Percentiles rank a stretch among this genome's conserved stretches.
Evolutionary conservation across 2,329 filamentous ascomycete species (phyloP).

Genomic region (Calycina herbarum): DNA sequence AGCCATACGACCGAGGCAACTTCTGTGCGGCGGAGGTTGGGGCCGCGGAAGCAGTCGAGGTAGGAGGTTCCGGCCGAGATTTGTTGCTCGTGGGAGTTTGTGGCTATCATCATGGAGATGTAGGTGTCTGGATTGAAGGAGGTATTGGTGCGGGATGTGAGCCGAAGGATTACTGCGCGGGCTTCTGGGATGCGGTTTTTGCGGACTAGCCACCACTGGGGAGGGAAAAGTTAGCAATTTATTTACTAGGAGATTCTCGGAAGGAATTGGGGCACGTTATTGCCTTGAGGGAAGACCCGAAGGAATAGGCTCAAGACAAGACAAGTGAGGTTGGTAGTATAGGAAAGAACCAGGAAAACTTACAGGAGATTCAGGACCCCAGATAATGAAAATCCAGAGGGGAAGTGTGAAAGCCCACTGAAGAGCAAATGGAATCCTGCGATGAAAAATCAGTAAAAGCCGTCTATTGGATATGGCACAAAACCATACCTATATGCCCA

Average conservation of each 20-base stretch:
- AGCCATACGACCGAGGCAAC: conserved; percentile 58
- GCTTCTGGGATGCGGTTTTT: conserved; percentile 45
- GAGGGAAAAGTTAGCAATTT: neutral
- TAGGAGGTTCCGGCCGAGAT: conserved; percentile 46
- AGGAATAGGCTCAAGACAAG: neutral
- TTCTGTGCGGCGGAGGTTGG: conserved; percentile 52
- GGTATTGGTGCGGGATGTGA: conserved; percentile 38
- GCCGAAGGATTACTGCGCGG: conserved; percentile 44
- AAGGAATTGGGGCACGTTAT: too few relatives aligned
- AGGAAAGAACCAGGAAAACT: neutral
- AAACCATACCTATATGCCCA: conserved; percentile 46
- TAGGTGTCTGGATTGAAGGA: conserved; percentile 28
- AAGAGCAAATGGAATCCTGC: conserved; percentile 47
- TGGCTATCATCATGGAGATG: conserved; percentile 55
- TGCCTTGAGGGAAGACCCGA: too few relatives aligned
- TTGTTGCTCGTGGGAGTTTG: conserved; percentile 54
- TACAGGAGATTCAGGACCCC: conserved; percentile 48
- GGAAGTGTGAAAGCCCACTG: conserved; percentile 52
- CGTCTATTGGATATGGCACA: neutral
- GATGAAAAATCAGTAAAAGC: neutral
- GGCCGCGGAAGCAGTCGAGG: conserved; percentile 49
- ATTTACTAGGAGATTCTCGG: neutral
- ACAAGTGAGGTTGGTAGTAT: neutral
- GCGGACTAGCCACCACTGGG: conserved; percentile 45
- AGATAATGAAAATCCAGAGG: conserved; percentile 44